Conservation (phyloP, 176 grass and related monocot species). For the Zea luxurians region DNA sequence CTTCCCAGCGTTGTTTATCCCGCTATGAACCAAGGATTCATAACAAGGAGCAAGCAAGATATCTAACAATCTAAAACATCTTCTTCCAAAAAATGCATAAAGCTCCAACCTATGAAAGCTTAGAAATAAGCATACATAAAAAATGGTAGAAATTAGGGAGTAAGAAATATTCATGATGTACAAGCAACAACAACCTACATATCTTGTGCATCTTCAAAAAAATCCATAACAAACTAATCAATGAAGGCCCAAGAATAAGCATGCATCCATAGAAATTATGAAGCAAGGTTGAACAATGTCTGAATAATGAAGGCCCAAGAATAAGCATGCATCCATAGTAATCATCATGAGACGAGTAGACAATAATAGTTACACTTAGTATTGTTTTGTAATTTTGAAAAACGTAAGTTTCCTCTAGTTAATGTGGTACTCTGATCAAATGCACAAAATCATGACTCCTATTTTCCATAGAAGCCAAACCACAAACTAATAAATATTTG, state of each 20-base stretch:
- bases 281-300: not conserved
- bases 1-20: too few relatives aligned
- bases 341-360: too few relatives aligned
- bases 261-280: not conserved
- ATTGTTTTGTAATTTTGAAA: too few relatives aligned
- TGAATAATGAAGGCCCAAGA: too few relatives aligned
- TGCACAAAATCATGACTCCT: too few relatives aligned
- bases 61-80: not conserved
- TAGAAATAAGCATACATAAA: not conserved
- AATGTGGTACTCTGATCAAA: too few relatives aligned
- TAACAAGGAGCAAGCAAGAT: not conserved
- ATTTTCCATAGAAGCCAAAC: too few relatives aligned
- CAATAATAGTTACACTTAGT: too few relatives aligned
- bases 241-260: not conserved
- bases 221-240: not conserved
- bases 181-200: not conserved
- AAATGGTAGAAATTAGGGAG: not conserved
- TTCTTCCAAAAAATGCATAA: not conserved
- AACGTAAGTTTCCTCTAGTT: too few relatives aligned
- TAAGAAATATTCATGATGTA: not conserved
- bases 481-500: too few relatives aligned
- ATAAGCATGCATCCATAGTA: too few relatives aligned
- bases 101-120: not conserved
- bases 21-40: too few relatives aligned
- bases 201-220: not conserved